Conservation (phyloP, 257 asterid species). For the Lavandula angustifolia region DNA sequence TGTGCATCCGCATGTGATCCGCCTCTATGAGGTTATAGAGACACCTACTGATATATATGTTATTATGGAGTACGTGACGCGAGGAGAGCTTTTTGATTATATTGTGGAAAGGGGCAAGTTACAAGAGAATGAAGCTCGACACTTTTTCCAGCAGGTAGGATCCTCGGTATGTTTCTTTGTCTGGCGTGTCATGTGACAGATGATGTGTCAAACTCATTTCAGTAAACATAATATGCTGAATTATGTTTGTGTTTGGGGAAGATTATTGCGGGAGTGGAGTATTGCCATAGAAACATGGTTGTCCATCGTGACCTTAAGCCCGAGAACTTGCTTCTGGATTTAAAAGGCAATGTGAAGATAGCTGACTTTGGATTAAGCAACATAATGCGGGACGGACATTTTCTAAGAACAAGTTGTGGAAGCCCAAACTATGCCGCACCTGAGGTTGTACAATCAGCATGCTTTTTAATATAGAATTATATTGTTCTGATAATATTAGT, state of each 20-base stretch:
- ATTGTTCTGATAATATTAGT: conserved; percentile 6
- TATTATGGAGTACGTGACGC: conserved; percentile 86
- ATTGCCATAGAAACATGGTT: conserved; percentile 91
- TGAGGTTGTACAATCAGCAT: conserved; percentile 55
- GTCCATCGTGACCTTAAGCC: conserved; percentile 99
- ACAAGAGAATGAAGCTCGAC: conserved; percentile 84
- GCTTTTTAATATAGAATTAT: conserved; percentile 21
- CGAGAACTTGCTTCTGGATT: conserved; percentile 88
- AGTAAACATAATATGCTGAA: background rate
- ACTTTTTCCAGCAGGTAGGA: conserved; percentile 88
- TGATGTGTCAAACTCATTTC: conserved; percentile 6
- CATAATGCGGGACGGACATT: conserved; percentile 94
- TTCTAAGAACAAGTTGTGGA: conserved; percentile 93
- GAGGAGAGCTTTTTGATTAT: conserved; percentile 96
- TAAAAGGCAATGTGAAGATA: conserved; percentile 78
- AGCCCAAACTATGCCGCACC: conserved; percentile 99
- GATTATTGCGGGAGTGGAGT: conserved; percentile 87
- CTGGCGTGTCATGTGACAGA: conserved; percentile 2
- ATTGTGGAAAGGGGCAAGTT: conserved; percentile 94
- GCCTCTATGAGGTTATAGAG: conserved; percentile 94
- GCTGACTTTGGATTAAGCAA: conserved; percentile 96
- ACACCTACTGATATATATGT: conserved; percentile 83
- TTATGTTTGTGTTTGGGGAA: conserved; percentile 35
- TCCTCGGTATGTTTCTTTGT: conserved; percentile 12
- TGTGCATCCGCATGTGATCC: conserved; percentile 98